Base-by-base conservation (phyloP, 768 basidiomycete species). In the Agaricus blazei region DNA sequence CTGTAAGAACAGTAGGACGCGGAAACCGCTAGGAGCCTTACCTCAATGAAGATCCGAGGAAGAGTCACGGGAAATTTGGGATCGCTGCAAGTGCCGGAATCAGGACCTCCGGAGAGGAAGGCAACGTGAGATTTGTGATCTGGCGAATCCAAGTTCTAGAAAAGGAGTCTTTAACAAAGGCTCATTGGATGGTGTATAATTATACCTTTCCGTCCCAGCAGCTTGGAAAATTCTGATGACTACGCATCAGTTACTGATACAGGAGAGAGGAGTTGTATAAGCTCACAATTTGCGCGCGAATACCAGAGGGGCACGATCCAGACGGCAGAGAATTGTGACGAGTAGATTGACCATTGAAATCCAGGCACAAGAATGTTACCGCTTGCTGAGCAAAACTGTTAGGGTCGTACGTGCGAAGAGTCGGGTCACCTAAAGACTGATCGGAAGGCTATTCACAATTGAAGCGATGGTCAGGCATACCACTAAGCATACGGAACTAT, bases 181-280 rank as follows among this genome's bases (percentile, higher is more conserved):
- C 45, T 24, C 19, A 3, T 28, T 36, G 31, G 31, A 19, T 19
- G 19, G 19, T 19, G 26, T 11, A 29, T 23, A 7, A 43, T 49
- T 59, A 36, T 51, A 78, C 77, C 74, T 75, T 74, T 58, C 80
- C 80, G 61, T 82, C 76, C 80, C 80, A 82, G 63, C 80, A 82
- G 56, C 75, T 79, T 7, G 74, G 76, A 67, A 80, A 78, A 60
- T 78, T 79, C 76, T 80, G 50, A n/a, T n/a, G 23, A 14, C 9
- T 31, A 48, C 43, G 42, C 9, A 37, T 36, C 14, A 29, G 15
- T 27, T n/a, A 12, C 45, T 15, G n/a, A 46, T 46, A 34, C 4
- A 28, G 47, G 8, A 11, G 43, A 23, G 1, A 31, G n/a, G 38
- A 3, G 2, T 70, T 74, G 45, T 61, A 78, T 78, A 48, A 80